Evolutionary conservation across 352 stramenopile species (phyloP).

Genomic region (Phytopythium vexans): DNA sequence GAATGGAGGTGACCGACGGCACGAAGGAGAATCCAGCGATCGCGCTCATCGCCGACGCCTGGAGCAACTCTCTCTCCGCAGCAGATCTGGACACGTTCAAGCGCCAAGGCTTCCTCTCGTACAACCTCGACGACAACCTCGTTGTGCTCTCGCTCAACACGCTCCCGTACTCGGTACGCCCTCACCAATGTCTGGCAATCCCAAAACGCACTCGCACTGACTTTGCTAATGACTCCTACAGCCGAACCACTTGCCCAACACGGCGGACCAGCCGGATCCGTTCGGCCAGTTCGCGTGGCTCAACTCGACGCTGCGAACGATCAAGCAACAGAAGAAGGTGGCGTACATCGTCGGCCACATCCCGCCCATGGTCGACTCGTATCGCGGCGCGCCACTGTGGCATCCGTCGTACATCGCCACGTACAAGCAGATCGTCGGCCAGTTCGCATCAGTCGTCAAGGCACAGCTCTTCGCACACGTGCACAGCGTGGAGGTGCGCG

Average conservation of each 20-base stretch:
- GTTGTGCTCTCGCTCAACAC: slow-evolving; percentile 78
- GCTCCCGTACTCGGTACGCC: slow-evolving; percentile 69
- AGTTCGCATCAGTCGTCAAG: slow-evolving; percentile 69
- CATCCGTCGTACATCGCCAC: slow-evolving; percentile 74
- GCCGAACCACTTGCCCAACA: slow-evolving; percentile 67
- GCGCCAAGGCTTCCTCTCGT: slow-evolving; percentile 54
- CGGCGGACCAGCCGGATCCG: slow-evolving; percentile 56
- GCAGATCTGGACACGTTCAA: slow-evolving; percentile 57
- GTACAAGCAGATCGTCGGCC: slow-evolving; percentile 75
- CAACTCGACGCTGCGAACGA: slow-evolving; percentile 55
- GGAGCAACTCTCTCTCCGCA: slow-evolving; percentile 44
- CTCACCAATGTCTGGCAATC: background rate
- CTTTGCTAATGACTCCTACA: slow-evolving; percentile 14
- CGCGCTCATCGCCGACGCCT: slow-evolving; percentile 42
- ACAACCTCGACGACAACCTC: slow-evolving; percentile 63
- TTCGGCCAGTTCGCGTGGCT: slow-evolving; percentile 91
- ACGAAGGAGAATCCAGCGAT: slow-evolving; percentile 58
- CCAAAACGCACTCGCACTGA: too few relatives aligned
- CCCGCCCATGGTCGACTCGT: slow-evolving; percentile 87
- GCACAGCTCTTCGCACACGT: slow-evolving; percentile 91
- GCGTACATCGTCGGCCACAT: slow-evolving; percentile 91
- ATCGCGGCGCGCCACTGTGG: slow-evolving; percentile 80
- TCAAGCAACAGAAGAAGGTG: slow-evolving; percentile 37
- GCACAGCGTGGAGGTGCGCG: slow-evolving; percentile 90
- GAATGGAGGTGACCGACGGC: slow-evolving; percentile 69